A percentile compares a stretch with the other conserved stretches of the same genome.
These are phyloP conservation scores for Ophiocordyceps robertsii DNA, from an alignment of 2,329 filamentous ascomycete genomes.

Conservation along the genomic window DNA sequence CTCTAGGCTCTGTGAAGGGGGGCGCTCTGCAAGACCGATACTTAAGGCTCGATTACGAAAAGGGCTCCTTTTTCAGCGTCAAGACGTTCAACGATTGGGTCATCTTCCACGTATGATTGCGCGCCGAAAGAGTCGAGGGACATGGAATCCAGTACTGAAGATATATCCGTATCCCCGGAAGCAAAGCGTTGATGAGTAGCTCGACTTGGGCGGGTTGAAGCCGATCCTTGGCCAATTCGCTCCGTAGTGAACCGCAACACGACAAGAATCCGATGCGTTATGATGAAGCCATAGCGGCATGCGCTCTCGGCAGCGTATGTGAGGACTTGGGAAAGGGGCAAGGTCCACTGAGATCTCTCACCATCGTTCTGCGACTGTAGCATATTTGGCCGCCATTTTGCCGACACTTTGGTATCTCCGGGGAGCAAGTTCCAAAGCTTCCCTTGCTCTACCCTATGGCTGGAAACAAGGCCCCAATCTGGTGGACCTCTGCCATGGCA, in stretches of 20 bases:
- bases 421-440: background rate
- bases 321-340: background rate
- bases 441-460: background rate
- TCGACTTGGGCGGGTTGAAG: background rate
- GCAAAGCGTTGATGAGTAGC: background rate
- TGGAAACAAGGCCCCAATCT: background rate
- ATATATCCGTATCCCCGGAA: background rate
- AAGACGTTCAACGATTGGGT: no score
- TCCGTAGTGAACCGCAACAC: background rate
- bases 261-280: background rate
- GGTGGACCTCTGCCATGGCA: background rate
- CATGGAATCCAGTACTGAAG: background rate
- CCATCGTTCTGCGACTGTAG: background rate
- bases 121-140: conserved; percentile 1
- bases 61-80: no score
- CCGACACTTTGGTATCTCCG: background rate
- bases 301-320: background rate
- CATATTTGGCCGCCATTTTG: background rate
- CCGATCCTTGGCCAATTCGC: background rate
- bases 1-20: no score
- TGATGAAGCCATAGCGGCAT: conserved; percentile 1
- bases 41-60: no score
- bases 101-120: background rate
- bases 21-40: no score
- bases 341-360: background rate